These are phyloP conservation scores for Rhododendron simsii DNA, from an alignment of 148 eudicot species.

Conservation along the genomic window DNA sequence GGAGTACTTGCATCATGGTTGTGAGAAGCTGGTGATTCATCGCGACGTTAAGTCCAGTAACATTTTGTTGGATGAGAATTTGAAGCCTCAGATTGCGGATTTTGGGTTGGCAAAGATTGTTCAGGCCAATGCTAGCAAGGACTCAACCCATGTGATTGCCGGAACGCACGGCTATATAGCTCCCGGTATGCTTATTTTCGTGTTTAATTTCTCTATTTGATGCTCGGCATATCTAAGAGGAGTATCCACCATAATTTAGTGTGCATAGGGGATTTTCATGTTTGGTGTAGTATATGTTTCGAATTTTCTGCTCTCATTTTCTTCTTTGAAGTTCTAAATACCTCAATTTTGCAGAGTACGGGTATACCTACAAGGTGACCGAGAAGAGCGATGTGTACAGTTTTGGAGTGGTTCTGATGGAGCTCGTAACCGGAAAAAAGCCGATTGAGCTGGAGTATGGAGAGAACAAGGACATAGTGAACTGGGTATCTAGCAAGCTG, in stretches of 20 bases:
- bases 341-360: slow-evolving; percentile 56
- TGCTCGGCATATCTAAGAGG: background rate
- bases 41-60: slow-evolving; percentile 16
- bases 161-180: slow-evolving; percentile 21
- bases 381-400: slow-evolving; percentile 94
- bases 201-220: background rate
- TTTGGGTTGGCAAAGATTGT: slow-evolving; percentile 18
- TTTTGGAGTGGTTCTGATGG: slow-evolving; percentile 96
- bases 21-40: slow-evolving; percentile 14
- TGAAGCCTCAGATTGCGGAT: slow-evolving; percentile 17
- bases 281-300: too few species aligned
- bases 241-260: background rate
- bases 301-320: background rate
- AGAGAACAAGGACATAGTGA: slow-evolving; percentile 69
- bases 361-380: slow-evolving; percentile 72
- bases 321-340: background rate
- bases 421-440: slow-evolving; percentile 81
- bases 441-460: slow-evolving; percentile 83
- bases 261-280: background rate
- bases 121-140: slow-evolving; percentile 1
- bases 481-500: slow-evolving; percentile 72
- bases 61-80: slow-evolving; percentile 14
- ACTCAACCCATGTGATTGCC: slow-evolving; percentile 14
- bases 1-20: slow-evolving; percentile 20
- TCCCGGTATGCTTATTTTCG: background rate